Evolutionary conservation across 306 rosid genomes (phyloP), one percentile per base, ranked within the genome.

Genomic region (Pyrus bretschneideri): DNA sequence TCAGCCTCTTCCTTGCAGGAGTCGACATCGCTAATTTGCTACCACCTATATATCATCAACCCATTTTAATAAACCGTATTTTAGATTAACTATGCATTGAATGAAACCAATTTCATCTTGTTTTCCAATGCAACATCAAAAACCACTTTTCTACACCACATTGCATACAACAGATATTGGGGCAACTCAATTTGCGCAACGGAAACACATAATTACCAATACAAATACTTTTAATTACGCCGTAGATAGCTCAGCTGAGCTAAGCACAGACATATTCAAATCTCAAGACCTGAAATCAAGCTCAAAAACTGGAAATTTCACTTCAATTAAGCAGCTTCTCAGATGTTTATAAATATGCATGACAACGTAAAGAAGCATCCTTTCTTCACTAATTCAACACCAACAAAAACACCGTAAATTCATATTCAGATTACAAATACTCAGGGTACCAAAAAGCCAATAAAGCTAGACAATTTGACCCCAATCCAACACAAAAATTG

Each of bases 1-100:
- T 93, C 83, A 93, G 80, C 83, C 98, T 88, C 87, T 91, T 91
- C 85, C 98, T 93, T 5, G 98, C 71, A 69, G 97, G 97, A 79
- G 97, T 93, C 51, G 94, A 90, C 97, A 94, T 91, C 83, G 21
- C 30, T 61, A 61, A 29, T 65, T 65, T 4, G 14, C 78, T 29
- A 44, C 70, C 69, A 44, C 78, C 78, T 74, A 29, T 11, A 61
- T 12, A 78, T 66, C 81, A 22, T 14, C 49, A 73, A 72, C 74
- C 42, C 61, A 51, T n/a, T 27, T 67, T 13, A 18, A n/a, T 40
- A 74, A 21, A 21, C 23, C 13, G 17, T 13, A 54, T 35, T 57
- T 38, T 49, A 11, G 57, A 73, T 25, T 42, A 25, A 27, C 69
- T 21, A 49, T 17, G 59, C 29, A 42, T 65, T 25, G 5, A 11